Base-by-base conservation (phyloP, 805 yeast species). In the Torulaspora indica region DNA sequence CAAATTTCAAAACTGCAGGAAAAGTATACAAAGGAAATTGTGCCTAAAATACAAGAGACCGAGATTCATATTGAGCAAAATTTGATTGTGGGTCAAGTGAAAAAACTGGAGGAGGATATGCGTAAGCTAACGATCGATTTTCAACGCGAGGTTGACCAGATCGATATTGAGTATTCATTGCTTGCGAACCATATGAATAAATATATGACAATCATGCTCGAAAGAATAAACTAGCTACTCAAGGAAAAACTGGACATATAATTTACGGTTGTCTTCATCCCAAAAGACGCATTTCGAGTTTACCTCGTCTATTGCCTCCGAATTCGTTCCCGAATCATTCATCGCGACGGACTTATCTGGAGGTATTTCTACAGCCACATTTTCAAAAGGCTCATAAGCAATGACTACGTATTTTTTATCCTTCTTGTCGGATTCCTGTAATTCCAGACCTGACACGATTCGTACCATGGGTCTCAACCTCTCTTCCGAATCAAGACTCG, bases 311-410 rank as follows among this genome's bases (percentile, higher is more conserved):
- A 78, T 74, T 6, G 61, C 51, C 4, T 57, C 60, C 3, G 42
- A 43, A 8, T 67, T 67, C 12, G 65, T 70, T 7, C 48, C 40
- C 9, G 35, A 43, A n/a, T 49, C 35, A 15, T 70, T 64, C 48
- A 75, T 79, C 15, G 46, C 28, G 10, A 79, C 69, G 18, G 79
- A 77, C 15, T 58, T 69, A 29, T 54, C 49, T 12, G 78, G 71
- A 1, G 95, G 95, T 9, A 93, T 71, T 46, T 86, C 81, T 45
- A 91, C 69, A 1, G 83, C 85, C 8, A 88, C 71, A 46, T 82
- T 87, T 48, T 88, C 91, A 62, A 87, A 93, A 1, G 97, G 97
- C 60, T 88, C 96, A 2, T 83, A 93, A n/a, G 89, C 81, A 0
- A 90, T 66, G 8, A 90, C 80, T 51, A 93, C 55, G 60, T 81